These are phyloP conservation scores for Fagus sylvatica DNA, from an alignment of 306 rosid species.

Conservation along the genomic window DNA sequence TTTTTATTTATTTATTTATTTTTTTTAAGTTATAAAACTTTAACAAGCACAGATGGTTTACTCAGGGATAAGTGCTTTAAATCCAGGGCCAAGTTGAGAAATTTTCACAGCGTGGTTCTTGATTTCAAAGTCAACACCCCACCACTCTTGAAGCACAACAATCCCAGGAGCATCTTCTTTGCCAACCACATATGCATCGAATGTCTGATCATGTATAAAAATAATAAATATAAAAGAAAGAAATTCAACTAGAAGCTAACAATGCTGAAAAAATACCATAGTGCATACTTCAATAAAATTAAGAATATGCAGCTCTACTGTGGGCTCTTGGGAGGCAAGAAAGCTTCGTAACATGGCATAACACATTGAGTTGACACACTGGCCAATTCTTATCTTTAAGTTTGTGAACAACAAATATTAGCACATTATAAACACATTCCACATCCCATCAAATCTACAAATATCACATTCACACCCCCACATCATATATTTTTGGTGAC, in stretches of 20 bases:
- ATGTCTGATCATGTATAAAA: slow-evolving; percentile 48
- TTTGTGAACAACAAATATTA: neutral
- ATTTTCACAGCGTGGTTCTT: slow-evolving; percentile 82
- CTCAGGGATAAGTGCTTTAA: slow-evolving; percentile 96
- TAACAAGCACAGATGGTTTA: slow-evolving; percentile 26
- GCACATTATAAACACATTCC: neutral
- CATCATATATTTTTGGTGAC: neutral
- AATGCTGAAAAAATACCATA: slow-evolving; percentile 12
- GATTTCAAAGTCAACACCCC: slow-evolving; percentile 86
- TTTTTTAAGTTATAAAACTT: too few species aligned
- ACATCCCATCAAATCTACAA: neutral
- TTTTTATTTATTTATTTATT: neutral
- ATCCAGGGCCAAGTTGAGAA: slow-evolving; percentile 70
- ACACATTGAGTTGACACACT: neutral
- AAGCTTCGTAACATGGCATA: neutral
- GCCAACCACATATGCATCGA: slow-evolving; percentile 82
- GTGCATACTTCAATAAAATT: slow-evolving; percentile 8
- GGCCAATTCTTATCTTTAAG: neutral
- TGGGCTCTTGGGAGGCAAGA: neutral
- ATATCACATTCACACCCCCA: neutral
- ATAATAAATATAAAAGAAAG: slow-evolving; percentile 7
- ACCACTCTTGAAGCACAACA: slow-evolving; percentile 91
- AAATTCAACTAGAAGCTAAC: slow-evolving; percentile 9
- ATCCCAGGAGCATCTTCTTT: slow-evolving; percentile 87
- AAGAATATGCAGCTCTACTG: neutral